Evolutionary conservation across 805 yeast species (phyloP).

Genomic region (Deakozyma indianensis): DNA sequence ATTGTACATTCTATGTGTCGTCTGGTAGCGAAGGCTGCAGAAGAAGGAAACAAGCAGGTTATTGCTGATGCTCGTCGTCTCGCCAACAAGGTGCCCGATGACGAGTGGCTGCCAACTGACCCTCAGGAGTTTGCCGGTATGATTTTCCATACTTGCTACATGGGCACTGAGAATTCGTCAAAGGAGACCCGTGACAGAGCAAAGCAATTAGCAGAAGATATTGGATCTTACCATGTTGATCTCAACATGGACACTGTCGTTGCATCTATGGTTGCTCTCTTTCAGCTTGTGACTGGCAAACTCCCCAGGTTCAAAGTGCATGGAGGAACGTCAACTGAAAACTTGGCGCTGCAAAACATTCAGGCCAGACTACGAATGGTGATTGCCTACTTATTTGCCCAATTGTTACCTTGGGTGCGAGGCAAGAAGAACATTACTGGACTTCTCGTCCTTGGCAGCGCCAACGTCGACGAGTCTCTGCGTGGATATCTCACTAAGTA

Average conservation of each 20-base stretch:
- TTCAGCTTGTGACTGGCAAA: constrained; percentile 83
- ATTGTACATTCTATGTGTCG: constrained; percentile 92
- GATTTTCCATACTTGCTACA: constrained; percentile 79
- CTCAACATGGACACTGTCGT: constrained; percentile 85
- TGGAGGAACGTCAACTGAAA: constrained; percentile 88
- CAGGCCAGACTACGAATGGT: constrained; percentile 97
- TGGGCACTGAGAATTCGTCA: constrained; percentile 95
- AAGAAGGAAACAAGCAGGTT: constrained; percentile 60
- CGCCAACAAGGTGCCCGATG: constrained; percentile 34
- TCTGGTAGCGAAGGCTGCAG: constrained; percentile 57
- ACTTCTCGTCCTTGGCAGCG: constrained; percentile 81
- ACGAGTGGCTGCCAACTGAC: constrained; percentile 50
- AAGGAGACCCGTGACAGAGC: constrained; percentile 76
- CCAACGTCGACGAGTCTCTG: constrained; percentile 93
- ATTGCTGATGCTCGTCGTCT: constrained; percentile 58
- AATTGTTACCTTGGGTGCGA: constrained; percentile 88
- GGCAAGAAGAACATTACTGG: constrained; percentile 58
- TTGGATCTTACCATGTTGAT: constrained; percentile 85
- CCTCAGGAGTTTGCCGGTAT: constrained; percentile 64
- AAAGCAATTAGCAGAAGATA: constrained; percentile 50
- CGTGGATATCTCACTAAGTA: constrained; percentile 94
- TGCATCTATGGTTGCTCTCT: constrained; percentile 52
- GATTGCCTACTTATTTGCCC: constrained; percentile 82
- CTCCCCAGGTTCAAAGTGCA: constrained; percentile 78
- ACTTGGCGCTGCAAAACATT: constrained; percentile 87